Evolutionary conservation across 345 rosid species (phyloP).

Genomic region (Populus ilicifolia): DNA sequence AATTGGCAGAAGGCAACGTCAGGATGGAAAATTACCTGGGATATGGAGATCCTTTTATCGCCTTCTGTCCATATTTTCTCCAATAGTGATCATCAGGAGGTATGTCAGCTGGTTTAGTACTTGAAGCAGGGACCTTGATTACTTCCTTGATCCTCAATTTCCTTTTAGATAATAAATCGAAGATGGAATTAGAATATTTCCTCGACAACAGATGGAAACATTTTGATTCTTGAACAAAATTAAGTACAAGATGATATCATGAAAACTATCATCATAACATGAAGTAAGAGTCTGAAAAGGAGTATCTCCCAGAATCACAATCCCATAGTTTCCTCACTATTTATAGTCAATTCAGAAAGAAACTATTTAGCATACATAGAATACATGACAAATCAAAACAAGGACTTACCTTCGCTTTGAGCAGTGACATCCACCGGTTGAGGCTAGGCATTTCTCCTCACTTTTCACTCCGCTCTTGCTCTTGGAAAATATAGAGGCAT

Average conservation of each 20-base stretch:
- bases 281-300: not conserved
- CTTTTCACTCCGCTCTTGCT: too few relatives aligned
- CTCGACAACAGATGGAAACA: not conserved
- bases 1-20: not conserved
- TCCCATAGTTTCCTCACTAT: too few relatives aligned
- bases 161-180: not conserved
- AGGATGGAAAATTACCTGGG: not conserved
- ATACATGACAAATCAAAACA: not conserved
- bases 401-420: constrained; percentile 24
- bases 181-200: not conserved
- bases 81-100: not conserved
- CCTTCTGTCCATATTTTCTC: not conserved
- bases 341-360: too few relatives aligned
- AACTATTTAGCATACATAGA: too few relatives aligned
- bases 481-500: constrained; percentile 2
- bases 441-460: constrained; percentile 16
- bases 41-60: not conserved
- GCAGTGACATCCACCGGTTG: constrained; percentile 34
- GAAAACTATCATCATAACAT: too few relatives aligned
- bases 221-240: too few relatives aligned
- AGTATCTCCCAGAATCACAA: not conserved
- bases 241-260: too few relatives aligned
- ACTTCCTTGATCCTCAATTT: not conserved
- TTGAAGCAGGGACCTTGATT: not conserved
- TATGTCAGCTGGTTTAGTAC: not conserved